Evolutionary conservation across 2,329 filamentous ascomycete species (phyloP).

Genomic region (Exophiala viscosa): DNA sequence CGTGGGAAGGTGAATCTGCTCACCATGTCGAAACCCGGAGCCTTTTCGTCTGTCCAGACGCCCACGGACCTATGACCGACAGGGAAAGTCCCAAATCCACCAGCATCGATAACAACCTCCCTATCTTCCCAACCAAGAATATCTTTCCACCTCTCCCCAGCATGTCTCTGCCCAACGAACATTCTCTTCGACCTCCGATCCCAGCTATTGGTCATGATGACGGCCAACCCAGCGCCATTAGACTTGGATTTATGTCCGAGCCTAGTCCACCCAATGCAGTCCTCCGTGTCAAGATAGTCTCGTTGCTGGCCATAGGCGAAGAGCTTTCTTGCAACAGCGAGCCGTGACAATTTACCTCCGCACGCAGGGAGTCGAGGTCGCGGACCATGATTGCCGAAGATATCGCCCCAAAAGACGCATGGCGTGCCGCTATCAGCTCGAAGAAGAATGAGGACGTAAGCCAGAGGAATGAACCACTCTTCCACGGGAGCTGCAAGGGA

Average conservation of each 20-base stretch:
- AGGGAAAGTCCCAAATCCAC: conserved; percentile 58
- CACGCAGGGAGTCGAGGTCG: conserved; percentile 52
- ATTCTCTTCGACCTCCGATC: conserved; percentile 50
- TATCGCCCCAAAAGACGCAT: conserved; percentile 67
- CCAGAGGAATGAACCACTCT: conserved; percentile 61
- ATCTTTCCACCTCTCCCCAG: conserved; percentile 63
- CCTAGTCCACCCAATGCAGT: conserved; percentile 62
- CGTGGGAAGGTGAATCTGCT: conserved; percentile 19
- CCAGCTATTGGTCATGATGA: conserved; percentile 54
- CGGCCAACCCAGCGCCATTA: conserved; percentile 48
- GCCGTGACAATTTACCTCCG: conserved; percentile 54
- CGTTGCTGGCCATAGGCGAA: conserved; percentile 65
- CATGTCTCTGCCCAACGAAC: conserved; percentile 58
- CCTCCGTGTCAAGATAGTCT: conserved; percentile 60
- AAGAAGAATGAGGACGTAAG: conserved; percentile 69
- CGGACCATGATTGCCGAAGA: conserved; percentile 61
- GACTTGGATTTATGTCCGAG: conserved; percentile 35
- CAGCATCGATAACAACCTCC: conserved; percentile 55
- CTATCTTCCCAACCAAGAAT: conserved; percentile 54
- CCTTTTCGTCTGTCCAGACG: conserved; percentile 46
- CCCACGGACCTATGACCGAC: conserved; percentile 54
- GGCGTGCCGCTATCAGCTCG: conserved; percentile 57
- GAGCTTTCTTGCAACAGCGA: conserved; percentile 60
- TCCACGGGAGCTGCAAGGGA: conserved; percentile 20
- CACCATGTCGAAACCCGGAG: conserved; percentile 15